These are phyloP conservation scores for Pleurotus citrinopileatus DNA, from an alignment of 768 basidiomycete species.

Conservation along the genomic window DNA sequence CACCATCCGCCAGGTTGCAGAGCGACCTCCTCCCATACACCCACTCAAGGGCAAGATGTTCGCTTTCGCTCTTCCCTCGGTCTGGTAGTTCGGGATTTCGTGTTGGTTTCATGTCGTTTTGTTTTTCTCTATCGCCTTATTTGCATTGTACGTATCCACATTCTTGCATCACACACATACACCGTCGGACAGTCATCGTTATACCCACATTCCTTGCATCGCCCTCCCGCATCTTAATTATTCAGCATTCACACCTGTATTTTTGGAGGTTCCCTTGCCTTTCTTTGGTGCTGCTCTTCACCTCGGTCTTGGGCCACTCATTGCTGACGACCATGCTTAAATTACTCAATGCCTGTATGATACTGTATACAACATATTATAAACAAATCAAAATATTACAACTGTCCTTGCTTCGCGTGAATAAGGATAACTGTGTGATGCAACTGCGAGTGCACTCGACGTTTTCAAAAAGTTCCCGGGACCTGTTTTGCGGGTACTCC, in stretches of 20 bases:
- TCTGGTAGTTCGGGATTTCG: conserved; percentile 44
- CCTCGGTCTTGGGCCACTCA: background rate
- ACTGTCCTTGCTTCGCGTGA: too few species aligned
- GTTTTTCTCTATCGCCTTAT: conserved; percentile 15
- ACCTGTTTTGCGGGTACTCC: background rate
- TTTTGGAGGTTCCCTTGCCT: conserved; percentile 4
- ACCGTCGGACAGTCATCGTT: background rate
- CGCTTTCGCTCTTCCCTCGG: conserved; percentile 56
- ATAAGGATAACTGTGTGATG: too few species aligned
- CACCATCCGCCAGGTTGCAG: conserved; percentile 23
- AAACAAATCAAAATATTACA: background rate
- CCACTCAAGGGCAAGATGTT: conserved; percentile 63
- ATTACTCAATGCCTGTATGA: too few species aligned
- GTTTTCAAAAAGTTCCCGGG: too few species aligned
- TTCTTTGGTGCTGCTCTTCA: background rate
- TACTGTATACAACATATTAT: background rate
- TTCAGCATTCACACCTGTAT: conserved; percentile 4
- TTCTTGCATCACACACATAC: conserved; percentile 1
- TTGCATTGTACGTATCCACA: background rate
- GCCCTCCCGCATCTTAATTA: background rate
- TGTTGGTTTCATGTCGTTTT: conserved; percentile 19
- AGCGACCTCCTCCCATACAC: conserved; percentile 30
- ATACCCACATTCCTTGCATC: conserved; percentile 5
- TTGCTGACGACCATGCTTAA: background rate
- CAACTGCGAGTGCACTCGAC: too few species aligned